Evolutionary conservation across 345 rosid species (phyloP).

Genomic region (Nasturtium officinale): DNA sequence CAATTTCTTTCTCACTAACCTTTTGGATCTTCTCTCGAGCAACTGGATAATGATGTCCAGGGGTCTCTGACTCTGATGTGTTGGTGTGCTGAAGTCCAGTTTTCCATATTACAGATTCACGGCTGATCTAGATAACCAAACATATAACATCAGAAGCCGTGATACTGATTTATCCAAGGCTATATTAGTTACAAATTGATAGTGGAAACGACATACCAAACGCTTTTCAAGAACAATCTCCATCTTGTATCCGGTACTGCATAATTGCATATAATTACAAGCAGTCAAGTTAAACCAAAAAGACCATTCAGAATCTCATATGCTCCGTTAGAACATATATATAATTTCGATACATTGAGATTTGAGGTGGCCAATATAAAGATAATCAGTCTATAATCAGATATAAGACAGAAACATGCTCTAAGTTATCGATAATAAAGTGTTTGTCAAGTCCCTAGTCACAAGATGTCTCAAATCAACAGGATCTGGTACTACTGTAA

Average conservation of each 20-base stretch:
- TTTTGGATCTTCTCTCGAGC: slow-evolving; percentile 15
- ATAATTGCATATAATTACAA: slow-evolving; percentile 56
- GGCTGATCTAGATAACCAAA: slow-evolving; percentile 57
- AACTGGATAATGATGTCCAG: slow-evolving; percentile 22
- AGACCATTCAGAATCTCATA: slow-evolving; percentile 4
- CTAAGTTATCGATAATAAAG: background rate
- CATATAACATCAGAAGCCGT: slow-evolving; percentile 26
- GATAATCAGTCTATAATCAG: slow-evolving; percentile 1
- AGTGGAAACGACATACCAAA: slow-evolving; percentile 51
- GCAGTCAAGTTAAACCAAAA: slow-evolving; percentile 23
- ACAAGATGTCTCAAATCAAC: slow-evolving; percentile 10
- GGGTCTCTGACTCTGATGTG: slow-evolving; percentile 24
- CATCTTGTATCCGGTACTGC: slow-evolving; percentile 86
- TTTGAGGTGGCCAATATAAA: slow-evolving; percentile 2
- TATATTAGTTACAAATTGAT: background rate
- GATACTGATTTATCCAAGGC: background rate
- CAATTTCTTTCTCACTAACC: slow-evolving; percentile 32
- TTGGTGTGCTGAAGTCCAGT: slow-evolving; percentile 48
- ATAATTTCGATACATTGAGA: slow-evolving; percentile 4
- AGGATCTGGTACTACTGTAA: slow-evolving; percentile 12
- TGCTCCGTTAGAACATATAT: background rate
- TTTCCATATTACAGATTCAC: slow-evolving; percentile 69
- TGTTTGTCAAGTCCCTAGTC: slow-evolving; percentile 3
- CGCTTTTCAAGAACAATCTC: slow-evolving; percentile 71
- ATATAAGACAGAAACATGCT: background rate